phyloP scores from a whole-genome alignment of 169 alveolate genomes.

The Plasmodium vinckei region DNA sequence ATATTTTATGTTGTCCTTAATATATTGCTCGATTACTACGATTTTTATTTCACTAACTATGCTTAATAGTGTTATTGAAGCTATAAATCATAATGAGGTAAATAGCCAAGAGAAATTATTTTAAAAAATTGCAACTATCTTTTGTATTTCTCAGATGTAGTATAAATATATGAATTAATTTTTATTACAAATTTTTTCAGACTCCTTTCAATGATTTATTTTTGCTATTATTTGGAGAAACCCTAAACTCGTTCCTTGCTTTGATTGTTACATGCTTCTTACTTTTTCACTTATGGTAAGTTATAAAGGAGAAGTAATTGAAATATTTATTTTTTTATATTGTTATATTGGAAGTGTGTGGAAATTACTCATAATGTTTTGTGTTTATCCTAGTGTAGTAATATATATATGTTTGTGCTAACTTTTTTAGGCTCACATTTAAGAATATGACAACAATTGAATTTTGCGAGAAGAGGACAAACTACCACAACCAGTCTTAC shows the following conservation, averaged over 20 bases:
- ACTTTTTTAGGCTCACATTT: slow-evolving; percentile 72
- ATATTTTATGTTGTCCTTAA: slow-evolving; percentile 85
- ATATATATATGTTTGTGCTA: slow-evolving; percentile 14
- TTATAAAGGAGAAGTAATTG: too few relatives aligned
- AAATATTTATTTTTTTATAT: too few relatives aligned
- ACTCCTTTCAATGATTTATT: slow-evolving; percentile 83
- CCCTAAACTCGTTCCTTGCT: slow-evolving; percentile 82
- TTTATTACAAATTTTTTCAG: slow-evolving; percentile 41
- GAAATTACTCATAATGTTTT: too few relatives aligned
- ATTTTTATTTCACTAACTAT: slow-evolving; percentile 82
- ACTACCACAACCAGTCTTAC: slow-evolving; percentile 64
- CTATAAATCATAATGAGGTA: slow-evolving; percentile 47
- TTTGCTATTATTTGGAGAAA: slow-evolving; percentile 87
- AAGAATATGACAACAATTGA: slow-evolving; percentile 90
- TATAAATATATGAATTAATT: slow-evolving; percentile 5
- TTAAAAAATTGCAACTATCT: slow-evolving; percentile 29
- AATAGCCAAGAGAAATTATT: not conserved
- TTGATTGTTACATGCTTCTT: slow-evolving; percentile 83
- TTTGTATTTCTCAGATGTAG: not conserved
- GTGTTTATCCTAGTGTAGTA: too few relatives aligned
- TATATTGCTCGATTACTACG: slow-evolving; percentile 84
- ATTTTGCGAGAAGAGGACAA: slow-evolving; percentile 89
- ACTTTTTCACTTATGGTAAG: slow-evolving; percentile 86
- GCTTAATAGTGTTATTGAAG: slow-evolving; percentile 80
- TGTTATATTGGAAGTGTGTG: too few relatives aligned